Base-by-base conservation (phyloP, 345 rosid genomes). In the Populus pruinosa region DNA sequence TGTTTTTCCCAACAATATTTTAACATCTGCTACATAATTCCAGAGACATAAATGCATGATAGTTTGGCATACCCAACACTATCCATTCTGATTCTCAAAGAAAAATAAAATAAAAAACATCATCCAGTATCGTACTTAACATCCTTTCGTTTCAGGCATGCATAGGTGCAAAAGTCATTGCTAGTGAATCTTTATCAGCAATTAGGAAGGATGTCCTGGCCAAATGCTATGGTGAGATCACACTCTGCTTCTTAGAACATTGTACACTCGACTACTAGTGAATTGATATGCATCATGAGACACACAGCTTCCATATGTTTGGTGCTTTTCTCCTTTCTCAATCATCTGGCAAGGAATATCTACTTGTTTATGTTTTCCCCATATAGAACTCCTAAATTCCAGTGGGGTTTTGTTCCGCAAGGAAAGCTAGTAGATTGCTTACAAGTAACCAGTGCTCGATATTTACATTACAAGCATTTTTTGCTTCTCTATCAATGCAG, bases 131-230 rank as follows among this genome's bases (percentile, higher is more conserved):
- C 9, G 56, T 63, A 29, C 43, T 63, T 43, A 29, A 74, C 50
- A 29, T 35, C 41, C 67, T 25, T 71, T 9, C n/a, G 27, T 73
- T 81, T 31, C 92, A 96, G 99, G 99, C 99, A 79, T 91, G 98
- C 86, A 93, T 96, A 78, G 99, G 99, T 83, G 53, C 99, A 69
- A 96, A 92, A 85, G 98, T 96, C 77, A 92, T 96, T 75, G 97
- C 99, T 29, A 96, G 99, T 71, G 99, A 96, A 85, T 70, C 94
- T 27, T 87, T 93, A 65, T 90, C 98, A 70, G 97, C 99, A 70
- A 91, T 96, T 81, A 88, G 98, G 78, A 96, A 96, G 87, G 99
- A 96, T 88, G 99, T 96, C 39, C 87, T 96, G 81, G 94, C 99
- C 76, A 96, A 96, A 88, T 96, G 99, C 82, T 96, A 93, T 17